A percentile compares a stretch with the other conserved stretches of the same genome.
phyloP scores from a whole-genome alignment of 1,284 basidiomycete genomes.

The Tilletia walkeri region DNA sequence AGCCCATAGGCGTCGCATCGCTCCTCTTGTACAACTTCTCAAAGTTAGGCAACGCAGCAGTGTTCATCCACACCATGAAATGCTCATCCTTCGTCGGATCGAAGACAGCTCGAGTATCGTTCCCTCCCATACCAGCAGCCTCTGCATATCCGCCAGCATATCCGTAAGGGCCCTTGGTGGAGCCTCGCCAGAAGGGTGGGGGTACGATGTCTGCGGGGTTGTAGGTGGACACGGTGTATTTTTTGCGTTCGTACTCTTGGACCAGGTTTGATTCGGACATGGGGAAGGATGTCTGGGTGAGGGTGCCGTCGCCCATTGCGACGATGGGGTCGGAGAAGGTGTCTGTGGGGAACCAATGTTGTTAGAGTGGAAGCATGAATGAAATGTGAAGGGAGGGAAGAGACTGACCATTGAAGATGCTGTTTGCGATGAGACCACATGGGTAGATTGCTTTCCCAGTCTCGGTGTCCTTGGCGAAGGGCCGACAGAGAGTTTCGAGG shows the following conservation, averaged over 20 bases:
- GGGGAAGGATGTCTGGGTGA: constrained; percentile 63
- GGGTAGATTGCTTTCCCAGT: constrained; percentile 65
- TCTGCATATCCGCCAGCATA: constrained; percentile 1
- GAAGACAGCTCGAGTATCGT: neutral
- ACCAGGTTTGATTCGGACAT: constrained; percentile 83
- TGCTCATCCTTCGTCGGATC: constrained; percentile 79
- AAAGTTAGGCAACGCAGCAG: constrained; percentile 92
- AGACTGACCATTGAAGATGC: constrained; percentile 83
- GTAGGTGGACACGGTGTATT: constrained; percentile 64
- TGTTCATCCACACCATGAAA: constrained; percentile 99
- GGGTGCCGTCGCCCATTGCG: constrained; percentile 60
- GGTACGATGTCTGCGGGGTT: constrained; percentile 69
- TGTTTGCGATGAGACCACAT: constrained; percentile 96
- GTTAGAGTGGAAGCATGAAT: neutral
- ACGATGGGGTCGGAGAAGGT: constrained; percentile 71
- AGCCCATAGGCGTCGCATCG: constrained; percentile 70
- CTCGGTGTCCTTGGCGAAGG: constrained; percentile 62
- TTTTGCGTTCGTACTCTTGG: constrained; percentile 88
- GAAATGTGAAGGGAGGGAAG: neutral
- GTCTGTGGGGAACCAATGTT: constrained; percentile 60
- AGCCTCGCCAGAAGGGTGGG: constrained; percentile 77
- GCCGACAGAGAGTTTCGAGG: constrained; percentile 74
- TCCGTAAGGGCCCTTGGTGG: constrained; percentile 19
- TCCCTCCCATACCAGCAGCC: neutral
- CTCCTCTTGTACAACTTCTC: constrained; percentile 91